Conservation (phyloP, 176 grass and related monocot species). For the Juncus inflexus region DNA sequence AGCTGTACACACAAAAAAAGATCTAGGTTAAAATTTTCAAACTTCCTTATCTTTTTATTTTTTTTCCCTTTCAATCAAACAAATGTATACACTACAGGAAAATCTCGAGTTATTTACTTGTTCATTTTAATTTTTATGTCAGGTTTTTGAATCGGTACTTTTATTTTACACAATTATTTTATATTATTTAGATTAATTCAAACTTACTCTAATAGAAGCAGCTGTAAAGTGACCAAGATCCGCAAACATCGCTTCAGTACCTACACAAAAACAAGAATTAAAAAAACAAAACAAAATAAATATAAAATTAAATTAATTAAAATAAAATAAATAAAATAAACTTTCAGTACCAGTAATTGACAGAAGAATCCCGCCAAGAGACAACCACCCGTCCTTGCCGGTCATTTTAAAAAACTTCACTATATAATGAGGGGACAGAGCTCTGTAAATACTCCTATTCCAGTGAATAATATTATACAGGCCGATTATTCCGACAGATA, state of each 20-base stretch:
- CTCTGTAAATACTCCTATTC: constrained; percentile 72
- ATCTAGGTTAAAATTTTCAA: neutral
- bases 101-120: no score
- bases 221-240: constrained; percentile 89
- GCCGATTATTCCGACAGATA: constrained; percentile 67
- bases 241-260: constrained; percentile 96
- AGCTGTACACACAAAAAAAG: constrained; percentile 51
- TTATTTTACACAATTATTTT: no score
- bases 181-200: neutral
- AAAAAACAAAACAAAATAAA: constrained; percentile 10
- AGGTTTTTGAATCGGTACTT: no score
- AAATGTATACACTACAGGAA: no score
- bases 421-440: constrained; percentile 81
- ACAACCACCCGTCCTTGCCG: constrained; percentile 91
- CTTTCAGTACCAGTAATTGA: constrained; percentile 69
- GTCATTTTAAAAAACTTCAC: constrained; percentile 70
- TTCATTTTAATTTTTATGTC: no score
- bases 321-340: neutral
- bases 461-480: constrained; percentile 82
- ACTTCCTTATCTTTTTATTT: constrained; percentile 17
- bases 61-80: neutral
- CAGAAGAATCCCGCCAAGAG: constrained; percentile 93
- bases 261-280: constrained; percentile 37
- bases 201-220: constrained; percentile 80
- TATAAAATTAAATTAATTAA: constrained; percentile 1